Base-by-base conservation (phyloP, 768 basidiomycete species). In the Lactifluus subvellereus region DNA sequence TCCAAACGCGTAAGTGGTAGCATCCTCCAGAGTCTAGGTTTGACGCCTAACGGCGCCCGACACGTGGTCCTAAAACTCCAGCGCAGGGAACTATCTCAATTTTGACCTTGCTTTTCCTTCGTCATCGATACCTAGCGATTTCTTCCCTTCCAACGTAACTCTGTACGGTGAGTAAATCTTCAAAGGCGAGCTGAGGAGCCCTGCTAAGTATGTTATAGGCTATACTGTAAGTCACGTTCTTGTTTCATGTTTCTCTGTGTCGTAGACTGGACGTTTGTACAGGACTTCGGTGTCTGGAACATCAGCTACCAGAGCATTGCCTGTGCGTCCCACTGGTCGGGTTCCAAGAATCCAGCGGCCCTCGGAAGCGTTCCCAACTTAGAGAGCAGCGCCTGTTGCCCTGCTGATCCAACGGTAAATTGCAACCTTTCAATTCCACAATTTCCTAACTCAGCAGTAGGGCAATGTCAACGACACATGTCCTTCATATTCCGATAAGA, bases 281-380 rank as follows among this genome's bases (percentile, higher is more conserved):
- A 88, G 87, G 91, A 92, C 69, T 93, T 92, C 76, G 89, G 91
- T 54, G 84, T 92, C 20, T 94, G 91, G 91, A 91, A 91, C 68
- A 77, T 90, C 69, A 84, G 79, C 18, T 92, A 92, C 71, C 74
- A 84, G 67, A 77, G 74, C 33, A 83, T 91, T 10, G 74, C 84
- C 35, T 93, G 91, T 69, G 60, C 80, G 2, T 63, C 76, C 3
- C 72, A 81, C 57, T 93, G 91, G 91, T 73, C 77, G 40, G 91
- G 91, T 9, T 79, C 75, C 54, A 77, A 75, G 20, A 76, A 86
- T 61, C 70, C 79, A 16, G 75, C 82, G 14, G 88, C 89, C 14
- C 74, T 92, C 43, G 91, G 91, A 22, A 88, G 84, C 60, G 85
- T 88, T 18, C 69, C 79, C 22, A 74, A 76, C 62, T 72, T 88